phyloP scores from a whole-genome alignment of 2,329 filamentous ascomycete genomes.

The Leptographium wingfieldii region DNA sequence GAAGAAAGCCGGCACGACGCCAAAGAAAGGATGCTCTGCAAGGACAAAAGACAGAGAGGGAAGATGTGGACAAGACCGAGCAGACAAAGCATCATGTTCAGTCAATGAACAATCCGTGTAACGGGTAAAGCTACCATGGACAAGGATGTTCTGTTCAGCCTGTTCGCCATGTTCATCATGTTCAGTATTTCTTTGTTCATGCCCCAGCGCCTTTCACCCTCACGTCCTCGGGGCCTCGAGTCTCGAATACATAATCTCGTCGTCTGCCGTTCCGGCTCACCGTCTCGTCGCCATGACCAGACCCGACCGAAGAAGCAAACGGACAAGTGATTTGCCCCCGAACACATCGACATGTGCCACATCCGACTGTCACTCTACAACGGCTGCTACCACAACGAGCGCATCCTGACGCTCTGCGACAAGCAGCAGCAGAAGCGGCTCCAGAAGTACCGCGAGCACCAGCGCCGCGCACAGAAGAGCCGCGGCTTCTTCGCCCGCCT shows the following conservation, averaged over 20 bases:
- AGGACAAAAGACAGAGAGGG: too few species aligned
- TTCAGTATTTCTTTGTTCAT: too few species aligned
- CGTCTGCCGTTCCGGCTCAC: too few species aligned
- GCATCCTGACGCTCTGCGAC: constrained; percentile 4
- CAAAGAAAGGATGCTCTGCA: not conserved
- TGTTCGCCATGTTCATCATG: too few species aligned
- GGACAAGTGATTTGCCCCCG: not conserved
- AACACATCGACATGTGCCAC: constrained; percentile 2
- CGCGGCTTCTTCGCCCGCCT: not conserved
- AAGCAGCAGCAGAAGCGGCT: constrained; percentile 1
- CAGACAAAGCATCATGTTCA: not conserved
- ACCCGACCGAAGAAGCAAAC: not conserved
- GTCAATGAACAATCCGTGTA: not conserved
- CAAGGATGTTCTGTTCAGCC: not conserved
- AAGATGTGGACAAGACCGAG: not conserved
- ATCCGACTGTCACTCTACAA: constrained; percentile 1
- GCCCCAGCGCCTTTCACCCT: too few species aligned
- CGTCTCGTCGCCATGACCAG: too few species aligned
- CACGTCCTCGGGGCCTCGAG: too few species aligned
- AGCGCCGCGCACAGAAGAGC: not conserved
- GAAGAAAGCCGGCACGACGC: not conserved
- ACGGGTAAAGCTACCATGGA: not conserved
- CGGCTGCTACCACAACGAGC: constrained; percentile 4
- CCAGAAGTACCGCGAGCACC: not conserved
- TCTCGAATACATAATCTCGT: too few species aligned